A percentile compares a stretch with the other conserved stretches of the same genome.
These are phyloP conservation scores for Rhodotorula mucilaginosa DNA, from an alignment of 1,284 basidiomycete genomes.

Conservation along the genomic window DNA sequence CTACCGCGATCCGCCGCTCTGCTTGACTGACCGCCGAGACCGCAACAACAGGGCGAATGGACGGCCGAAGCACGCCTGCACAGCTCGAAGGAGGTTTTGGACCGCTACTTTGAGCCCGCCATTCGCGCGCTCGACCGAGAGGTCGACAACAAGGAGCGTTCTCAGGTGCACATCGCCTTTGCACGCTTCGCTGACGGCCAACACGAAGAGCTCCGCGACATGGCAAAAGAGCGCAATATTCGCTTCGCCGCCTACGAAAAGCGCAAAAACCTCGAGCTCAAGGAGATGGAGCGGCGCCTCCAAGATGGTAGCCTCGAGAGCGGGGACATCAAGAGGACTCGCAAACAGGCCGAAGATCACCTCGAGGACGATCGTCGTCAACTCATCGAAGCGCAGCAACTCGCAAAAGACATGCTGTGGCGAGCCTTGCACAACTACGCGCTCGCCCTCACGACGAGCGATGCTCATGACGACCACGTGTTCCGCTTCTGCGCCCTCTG, in stretches of 20 bases:
- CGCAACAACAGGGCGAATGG: conserved; percentile 73
- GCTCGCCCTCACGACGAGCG: conserved; percentile 64
- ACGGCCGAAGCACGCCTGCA: conserved; percentile 78
- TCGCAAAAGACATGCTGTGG: conserved; percentile 64
- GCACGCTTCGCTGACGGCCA: conserved; percentile 87
- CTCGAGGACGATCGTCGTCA: conserved; percentile 62
- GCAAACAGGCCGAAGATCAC: conserved; percentile 50
- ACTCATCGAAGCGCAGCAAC: conserved; percentile 61
- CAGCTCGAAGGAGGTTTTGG: conserved; percentile 71
- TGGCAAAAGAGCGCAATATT: conserved; percentile 45
- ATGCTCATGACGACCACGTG: conserved; percentile 68
- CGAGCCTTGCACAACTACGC: conserved; percentile 82
- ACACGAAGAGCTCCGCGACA: conserved; percentile 57
- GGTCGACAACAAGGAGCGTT: conserved; percentile 47
- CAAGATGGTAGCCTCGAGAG: conserved; percentile 42
- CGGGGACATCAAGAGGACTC: conserved; percentile 11
- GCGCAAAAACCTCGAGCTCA: conserved; percentile 43
- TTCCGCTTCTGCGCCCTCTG: conserved; percentile 86
- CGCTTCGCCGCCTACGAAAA: conserved; percentile 45
- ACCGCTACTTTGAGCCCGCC: conserved; percentile 68
- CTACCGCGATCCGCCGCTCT: not conserved
- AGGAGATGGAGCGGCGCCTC: conserved; percentile 51
- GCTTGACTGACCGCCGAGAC: not conserved
- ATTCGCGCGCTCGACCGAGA: conserved; percentile 43
- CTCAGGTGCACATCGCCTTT: conserved; percentile 74